Base-by-base conservation (phyloP, 768 basidiomycete genomes). In the Tulasnella sp. region DNA sequence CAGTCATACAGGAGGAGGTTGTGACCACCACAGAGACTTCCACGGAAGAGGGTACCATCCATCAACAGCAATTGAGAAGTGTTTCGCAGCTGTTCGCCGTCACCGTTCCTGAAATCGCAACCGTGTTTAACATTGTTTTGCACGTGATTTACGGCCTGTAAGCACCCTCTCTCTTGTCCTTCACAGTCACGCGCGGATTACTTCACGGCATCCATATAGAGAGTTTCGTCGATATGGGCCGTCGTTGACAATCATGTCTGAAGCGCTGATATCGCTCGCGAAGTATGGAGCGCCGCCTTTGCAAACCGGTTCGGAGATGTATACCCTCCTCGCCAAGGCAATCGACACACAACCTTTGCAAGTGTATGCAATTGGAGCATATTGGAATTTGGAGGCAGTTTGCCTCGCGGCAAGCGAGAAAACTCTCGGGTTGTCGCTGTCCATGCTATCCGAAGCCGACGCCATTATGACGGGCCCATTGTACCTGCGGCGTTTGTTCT, bases 401-500 rank as follows among this genome's bases (percentile, higher is more conserved):
- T 92, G 91, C 0, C 87, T 90, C 19, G 82, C 89, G 1, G 85
- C 89, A 5, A 92, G 90, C 3, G 84, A 89, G 11, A 87, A 91
- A 78, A 83, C 92, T 40, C 85, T 94, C 66, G 88, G 89, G 1
- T 89, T 88, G 77, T 83, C 88, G 5, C 85, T 94, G 5, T 82
- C 88, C 7, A 81, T 84, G 0, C 80, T 94, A 63, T 86, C 88
- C 3, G 92, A 94, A 77, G 88, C 88, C 62, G 83, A 88, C 79
- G 89, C 87, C 5, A 81, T 84, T 65, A 83, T 82, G 62, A 92
- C 93, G 67, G 91, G 91, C 9, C 85, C 92, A 2, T 80, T 87
- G 22, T 94, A 94, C 76, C 81, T 93, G 74, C 92, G 91, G 76
- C 87, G 89, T 32, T 83, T 94, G 36, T 91, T 93, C 79, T 92